Evolutionary conservation across 2,329 filamentous ascomycete genomes (phyloP), one percentile per base, ranked within the genome.

Genomic region (Acarospora socialis): DNA sequence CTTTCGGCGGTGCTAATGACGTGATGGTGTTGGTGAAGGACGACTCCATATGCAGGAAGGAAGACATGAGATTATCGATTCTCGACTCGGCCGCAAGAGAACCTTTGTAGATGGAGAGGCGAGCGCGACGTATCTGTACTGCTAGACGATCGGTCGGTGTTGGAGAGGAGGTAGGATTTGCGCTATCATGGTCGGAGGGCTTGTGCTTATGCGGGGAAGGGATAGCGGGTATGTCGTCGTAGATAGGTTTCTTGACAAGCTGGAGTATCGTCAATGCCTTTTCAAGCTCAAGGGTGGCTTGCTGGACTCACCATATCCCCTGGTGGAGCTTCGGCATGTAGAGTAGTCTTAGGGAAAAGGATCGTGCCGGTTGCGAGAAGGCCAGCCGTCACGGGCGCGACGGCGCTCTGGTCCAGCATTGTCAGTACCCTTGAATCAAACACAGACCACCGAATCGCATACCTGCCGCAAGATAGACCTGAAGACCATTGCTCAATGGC

Each of bases 101-200:
- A 51, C 86, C 73, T 32, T 66, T 57, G 65, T 95, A 80, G 26
- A 94, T 65, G 53, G 79, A 79, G 40, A 94, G 65, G 38, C 90
- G 83, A 37, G 70, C 81, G 45, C 68, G 70, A 48, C 81, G 75
- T 51, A 98, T 78, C 53, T 94, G 76, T 20, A 67, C 68, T 37
- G 90, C 83, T 21, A 98, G 72, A 30, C 84, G 78, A 58, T 93
- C 86, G 43, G 90, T 95, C 9, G 84, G 84, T 14, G 84, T 83
- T 9, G 82, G 81, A 40, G 54, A 55, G 27, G 49, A 37, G 37
- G 40, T 35, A 36, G 35, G 42, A 34, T 40, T 36, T 22, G 40
- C 38, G 34, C 32, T 33, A 25, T 21, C 15, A 30, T 28, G 34
- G 38, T 32, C 36, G 31, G 34, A 28, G 14, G 35, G 34, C 30